Percentiles rank a stretch among this genome's conserved stretches.
Conservation (phyloP, 2,329 filamentous ascomycete genomes). For the Colletotrichum sp. region DNA sequence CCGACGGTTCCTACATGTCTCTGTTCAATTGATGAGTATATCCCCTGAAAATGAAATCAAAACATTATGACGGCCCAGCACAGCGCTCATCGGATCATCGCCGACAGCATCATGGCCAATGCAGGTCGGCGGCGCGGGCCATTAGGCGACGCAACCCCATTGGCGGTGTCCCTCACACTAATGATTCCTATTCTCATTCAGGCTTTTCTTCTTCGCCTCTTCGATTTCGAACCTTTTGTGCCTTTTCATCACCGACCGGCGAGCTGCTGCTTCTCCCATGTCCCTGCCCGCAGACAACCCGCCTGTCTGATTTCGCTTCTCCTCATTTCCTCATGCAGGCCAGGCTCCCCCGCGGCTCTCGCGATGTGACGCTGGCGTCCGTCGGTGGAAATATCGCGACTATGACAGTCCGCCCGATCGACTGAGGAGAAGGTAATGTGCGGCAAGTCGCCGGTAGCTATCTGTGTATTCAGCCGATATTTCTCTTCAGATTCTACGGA, state of each 20-base stretch:
- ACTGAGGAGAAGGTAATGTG: not conserved
- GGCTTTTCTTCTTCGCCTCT: not conserved
- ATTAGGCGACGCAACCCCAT: constrained; percentile 1
- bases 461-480: not conserved
- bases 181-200: constrained; percentile 1
- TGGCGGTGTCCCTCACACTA: not conserved
- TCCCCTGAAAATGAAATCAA: not conserved
- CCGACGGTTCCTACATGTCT: not conserved
- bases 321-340: not conserved
- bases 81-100: constrained; percentile 1
- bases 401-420: not conserved
- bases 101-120: constrained; percentile 12
- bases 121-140: constrained; percentile 14
- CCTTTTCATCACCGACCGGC: not conserved
- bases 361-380: not conserved
- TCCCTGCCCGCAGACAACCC: not conserved
- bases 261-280: not conserved
- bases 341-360: not conserved
- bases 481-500: not conserved
- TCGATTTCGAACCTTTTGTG: not conserved
- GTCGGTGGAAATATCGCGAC: not conserved
- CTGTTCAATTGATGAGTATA: not conserved
- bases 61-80: not conserved
- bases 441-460: not conserved
- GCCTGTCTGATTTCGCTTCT: not conserved